Evolutionary conservation across 768 basidiomycete genomes (phyloP).

Genomic region (Russula sp.): DNA sequence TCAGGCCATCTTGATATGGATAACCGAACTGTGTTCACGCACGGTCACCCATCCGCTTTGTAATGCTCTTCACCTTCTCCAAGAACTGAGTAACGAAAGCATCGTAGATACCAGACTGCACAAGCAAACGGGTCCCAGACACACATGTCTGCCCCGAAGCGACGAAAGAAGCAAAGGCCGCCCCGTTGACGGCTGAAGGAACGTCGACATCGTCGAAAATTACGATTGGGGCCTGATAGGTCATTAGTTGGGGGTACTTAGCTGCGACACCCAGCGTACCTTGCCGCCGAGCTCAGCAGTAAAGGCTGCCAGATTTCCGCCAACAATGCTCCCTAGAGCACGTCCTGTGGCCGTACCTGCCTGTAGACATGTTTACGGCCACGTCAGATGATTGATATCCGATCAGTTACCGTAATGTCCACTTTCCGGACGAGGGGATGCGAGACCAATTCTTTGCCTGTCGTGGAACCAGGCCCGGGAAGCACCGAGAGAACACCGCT

Average conservation of each 20-base stretch:
- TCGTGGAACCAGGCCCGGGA: conserved; percentile 61
- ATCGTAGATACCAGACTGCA: conserved; percentile 67
- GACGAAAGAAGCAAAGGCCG: conserved; percentile 77
- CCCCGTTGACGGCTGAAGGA: conserved; percentile 70
- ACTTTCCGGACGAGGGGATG: conserved; percentile 71
- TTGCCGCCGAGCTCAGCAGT: conserved; percentile 88
- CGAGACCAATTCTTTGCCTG: conserved; percentile 59
- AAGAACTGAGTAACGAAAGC: conserved; percentile 58
- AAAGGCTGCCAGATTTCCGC: conserved; percentile 63
- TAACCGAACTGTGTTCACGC: conserved; percentile 9
- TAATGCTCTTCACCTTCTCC: conserved; percentile 56
- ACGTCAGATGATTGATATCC: neutral
- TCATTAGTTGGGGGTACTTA: neutral
- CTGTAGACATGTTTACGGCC: conserved; percentile 32
- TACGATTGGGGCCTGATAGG: conserved; percentile 63
- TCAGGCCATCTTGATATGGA: neutral
- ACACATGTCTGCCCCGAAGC: conserved; percentile 89
- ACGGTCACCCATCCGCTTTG: conserved; percentile 74
- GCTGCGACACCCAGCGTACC: conserved; percentile 34
- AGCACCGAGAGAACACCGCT: conserved; percentile 65
- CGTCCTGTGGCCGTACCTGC: conserved; percentile 76
- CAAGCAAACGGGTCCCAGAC: conserved; percentile 79
- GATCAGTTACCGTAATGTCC: conserved; percentile 64
- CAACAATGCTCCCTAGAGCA: conserved; percentile 65
- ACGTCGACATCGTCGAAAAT: conserved; percentile 77